Conservation (phyloP, 2,329 filamentous ascomycete genomes). For the Diaporthe vexans region DNA sequence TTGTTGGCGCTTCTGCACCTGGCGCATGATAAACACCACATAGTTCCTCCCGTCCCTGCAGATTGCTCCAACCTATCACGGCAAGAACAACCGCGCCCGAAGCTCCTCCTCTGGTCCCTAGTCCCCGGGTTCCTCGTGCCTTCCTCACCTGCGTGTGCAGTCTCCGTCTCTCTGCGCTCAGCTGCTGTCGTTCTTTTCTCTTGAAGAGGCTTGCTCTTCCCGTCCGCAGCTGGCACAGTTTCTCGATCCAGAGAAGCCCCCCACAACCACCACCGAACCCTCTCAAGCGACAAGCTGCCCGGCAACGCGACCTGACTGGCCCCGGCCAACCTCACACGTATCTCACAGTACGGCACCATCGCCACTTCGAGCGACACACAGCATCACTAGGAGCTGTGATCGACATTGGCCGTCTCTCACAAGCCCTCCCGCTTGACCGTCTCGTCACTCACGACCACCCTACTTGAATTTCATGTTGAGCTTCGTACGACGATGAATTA, state of each 20-base stretch:
- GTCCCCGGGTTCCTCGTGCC: neutral
- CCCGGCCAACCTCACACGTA: constrained; percentile 4
- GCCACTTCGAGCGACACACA: constrained; percentile 39
- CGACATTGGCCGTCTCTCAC: constrained; percentile 9
- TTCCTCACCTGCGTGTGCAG: constrained; percentile 19
- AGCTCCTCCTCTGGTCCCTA: constrained; percentile 13
- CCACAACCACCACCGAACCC: neutral
- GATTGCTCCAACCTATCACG: constrained; percentile 30
- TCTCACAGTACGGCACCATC: constrained; percentile 33
- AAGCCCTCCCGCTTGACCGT: neutral
- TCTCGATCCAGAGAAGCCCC: neutral
- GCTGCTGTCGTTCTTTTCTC: constrained; percentile 23
- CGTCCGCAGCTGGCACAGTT: constrained; percentile 1
- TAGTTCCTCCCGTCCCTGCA: constrained; percentile 34
- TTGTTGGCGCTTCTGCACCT: constrained; percentile 27
- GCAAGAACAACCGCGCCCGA: constrained; percentile 35
- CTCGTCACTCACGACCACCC: constrained; percentile 12
- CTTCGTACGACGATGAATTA: constrained; percentile 45
- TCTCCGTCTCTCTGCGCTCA: neutral
- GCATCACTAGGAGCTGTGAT: neutral
- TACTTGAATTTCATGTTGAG: constrained; percentile 18
- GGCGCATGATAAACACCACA: constrained; percentile 23
- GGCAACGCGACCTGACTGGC: constrained; percentile 28
- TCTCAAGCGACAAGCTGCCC: neutral
- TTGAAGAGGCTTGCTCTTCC: constrained; percentile 21